Evolutionary conservation across 2,329 filamentous ascomycete species (phyloP).

Genomic region (Scytalidium sp.): DNA sequence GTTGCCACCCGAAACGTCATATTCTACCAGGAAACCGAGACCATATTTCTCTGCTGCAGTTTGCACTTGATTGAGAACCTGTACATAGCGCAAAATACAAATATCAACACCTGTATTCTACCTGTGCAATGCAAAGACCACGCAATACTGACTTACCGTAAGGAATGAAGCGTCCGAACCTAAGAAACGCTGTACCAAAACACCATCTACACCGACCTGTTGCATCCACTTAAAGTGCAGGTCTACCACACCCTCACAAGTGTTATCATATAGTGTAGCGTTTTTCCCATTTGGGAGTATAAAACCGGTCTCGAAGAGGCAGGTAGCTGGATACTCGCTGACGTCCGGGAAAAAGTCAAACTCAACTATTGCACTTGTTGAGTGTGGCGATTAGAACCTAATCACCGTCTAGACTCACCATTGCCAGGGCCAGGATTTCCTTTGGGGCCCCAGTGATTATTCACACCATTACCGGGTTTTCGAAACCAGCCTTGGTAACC

Average conservation of each 20-base stretch:
- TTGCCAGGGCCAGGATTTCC: conserved; percentile 15
- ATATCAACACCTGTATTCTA: background rate
- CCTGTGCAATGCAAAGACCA: conserved; percentile 23
- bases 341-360: background rate
- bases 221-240: background rate
- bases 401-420: too few species aligned
- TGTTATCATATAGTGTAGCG: background rate
- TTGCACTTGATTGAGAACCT: conserved; percentile 19
- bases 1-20: conserved; percentile 20
- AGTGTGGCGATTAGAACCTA: too few species aligned
- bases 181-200: conserved; percentile 20
- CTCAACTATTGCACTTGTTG: background rate
- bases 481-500: conserved; percentile 26
- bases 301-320: background rate
- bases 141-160: conserved; percentile 18
- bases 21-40: conserved; percentile 23
- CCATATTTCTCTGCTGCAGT: conserved; percentile 23
- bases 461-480: conserved; percentile 22
- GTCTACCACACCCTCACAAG: background rate
- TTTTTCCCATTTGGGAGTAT: background rate
- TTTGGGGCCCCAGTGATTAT: conserved; percentile 23
- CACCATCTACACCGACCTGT: background rate
- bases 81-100: background rate
- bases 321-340: background rate
- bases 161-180: conserved; percentile 22